Percentiles rank a stretch among this genome's conserved stretches.
Evolutionary conservation across 768 basidiomycete species (phyloP).

Genomic region (Termitomyces sp.): DNA sequence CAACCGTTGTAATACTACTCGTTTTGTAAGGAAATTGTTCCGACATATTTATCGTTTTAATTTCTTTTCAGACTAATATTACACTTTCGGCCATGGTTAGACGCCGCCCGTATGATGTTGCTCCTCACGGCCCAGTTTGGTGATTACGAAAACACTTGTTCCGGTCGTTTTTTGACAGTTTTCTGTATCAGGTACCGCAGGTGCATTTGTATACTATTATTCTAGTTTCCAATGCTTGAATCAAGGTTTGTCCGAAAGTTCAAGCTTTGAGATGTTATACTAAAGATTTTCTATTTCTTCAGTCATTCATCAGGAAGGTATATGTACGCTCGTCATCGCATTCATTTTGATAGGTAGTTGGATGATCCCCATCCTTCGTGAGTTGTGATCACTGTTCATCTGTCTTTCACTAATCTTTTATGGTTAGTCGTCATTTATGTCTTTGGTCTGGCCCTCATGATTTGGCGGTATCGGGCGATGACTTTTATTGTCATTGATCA

Average conservation of each 20-base stretch:
- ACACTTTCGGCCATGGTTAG: constrained; percentile 50
- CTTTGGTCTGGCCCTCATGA: constrained; percentile 14
- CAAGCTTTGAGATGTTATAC: not conserved
- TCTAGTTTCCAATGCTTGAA: constrained; percentile 40
- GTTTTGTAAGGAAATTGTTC: constrained; percentile 30
- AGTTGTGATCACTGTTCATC: constrained; percentile 16
- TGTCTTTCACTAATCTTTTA: not conserved
- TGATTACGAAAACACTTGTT: constrained; percentile 18
- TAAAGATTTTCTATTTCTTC: not conserved
- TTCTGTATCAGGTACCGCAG: constrained; percentile 34
- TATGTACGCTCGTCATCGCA: constrained; percentile 46
- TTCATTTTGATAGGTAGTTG: constrained; percentile 51
- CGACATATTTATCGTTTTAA: not conserved
- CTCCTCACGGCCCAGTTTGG: constrained; percentile 45
- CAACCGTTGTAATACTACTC: constrained; percentile 38
- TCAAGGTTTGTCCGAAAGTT: constrained; percentile 27
- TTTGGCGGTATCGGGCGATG: constrained; percentile 6
- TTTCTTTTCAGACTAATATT: constrained; percentile 36
- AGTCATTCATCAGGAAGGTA: constrained; percentile 37
- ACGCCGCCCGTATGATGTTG: constrained; percentile 46
- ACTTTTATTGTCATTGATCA: not conserved
- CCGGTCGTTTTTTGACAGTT: not conserved
- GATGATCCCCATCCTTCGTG: constrained; percentile 50
- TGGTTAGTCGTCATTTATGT: constrained; percentile 6
- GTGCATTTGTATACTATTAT: constrained; percentile 38